These are phyloP conservation scores for Termitomyces sp. DNA, from an alignment of 768 basidiomycete genomes.

Conservation along the genomic window DNA sequence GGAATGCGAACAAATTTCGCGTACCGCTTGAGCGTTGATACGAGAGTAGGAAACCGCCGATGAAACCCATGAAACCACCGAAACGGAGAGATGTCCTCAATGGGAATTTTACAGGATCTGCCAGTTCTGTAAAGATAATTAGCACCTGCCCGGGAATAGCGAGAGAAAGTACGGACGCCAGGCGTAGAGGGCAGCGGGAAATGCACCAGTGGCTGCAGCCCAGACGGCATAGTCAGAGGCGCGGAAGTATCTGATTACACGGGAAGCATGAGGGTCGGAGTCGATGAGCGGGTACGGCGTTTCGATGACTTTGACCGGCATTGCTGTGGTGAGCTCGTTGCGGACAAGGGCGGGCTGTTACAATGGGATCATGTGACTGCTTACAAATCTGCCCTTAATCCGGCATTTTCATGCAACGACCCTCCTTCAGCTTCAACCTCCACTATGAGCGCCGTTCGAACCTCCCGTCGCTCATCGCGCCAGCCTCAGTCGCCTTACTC, in stretches of 20 bases:
- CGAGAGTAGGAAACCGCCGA: constrained; percentile 88
- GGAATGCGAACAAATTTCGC: constrained; percentile 27
- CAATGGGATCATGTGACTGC: constrained; percentile 25
- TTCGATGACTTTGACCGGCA: constrained; percentile 47
- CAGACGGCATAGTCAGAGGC: constrained; percentile 84
- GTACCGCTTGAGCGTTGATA: constrained; percentile 88
- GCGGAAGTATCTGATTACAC: constrained; percentile 89
- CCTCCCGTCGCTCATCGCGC: constrained; percentile 32
- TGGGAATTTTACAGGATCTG: constrained; percentile 38
- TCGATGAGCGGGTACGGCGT: constrained; percentile 91
- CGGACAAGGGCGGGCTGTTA: constrained; percentile 25
- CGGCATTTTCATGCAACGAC: constrained; percentile 16
- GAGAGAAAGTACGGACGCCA: constrained; percentile 59
- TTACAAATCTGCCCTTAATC: constrained; percentile 31
- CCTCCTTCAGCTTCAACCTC: constrained; percentile 4
- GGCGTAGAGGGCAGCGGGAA: constrained; percentile 75
- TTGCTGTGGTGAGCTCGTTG: constrained; percentile 25
- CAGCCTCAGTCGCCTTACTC: constrained; percentile 54
- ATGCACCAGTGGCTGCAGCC: constrained; percentile 76
- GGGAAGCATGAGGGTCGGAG: constrained; percentile 82
- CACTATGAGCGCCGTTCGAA: constrained; percentile 57
- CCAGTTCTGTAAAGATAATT: constrained; percentile 36
- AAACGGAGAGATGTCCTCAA: constrained; percentile 40
- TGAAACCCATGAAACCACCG: constrained; percentile 77
- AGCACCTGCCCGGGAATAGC: constrained; percentile 5